These are phyloP conservation scores for Chlorella sp. DNA, from an alignment of 139 green algal species.

Conservation along the genomic window DNA sequence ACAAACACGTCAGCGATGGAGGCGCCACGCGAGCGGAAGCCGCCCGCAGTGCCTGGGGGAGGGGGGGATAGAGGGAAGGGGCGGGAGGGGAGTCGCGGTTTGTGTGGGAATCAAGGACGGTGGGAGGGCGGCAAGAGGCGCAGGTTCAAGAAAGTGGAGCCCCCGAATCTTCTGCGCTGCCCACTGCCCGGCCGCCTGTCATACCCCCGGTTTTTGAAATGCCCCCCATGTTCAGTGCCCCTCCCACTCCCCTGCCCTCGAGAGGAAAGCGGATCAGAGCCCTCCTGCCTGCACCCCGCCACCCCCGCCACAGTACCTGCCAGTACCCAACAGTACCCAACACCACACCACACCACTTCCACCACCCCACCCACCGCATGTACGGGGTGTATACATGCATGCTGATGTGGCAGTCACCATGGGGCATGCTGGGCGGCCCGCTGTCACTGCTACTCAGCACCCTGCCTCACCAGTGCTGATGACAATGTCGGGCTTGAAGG, in stretches of 20 bases:
- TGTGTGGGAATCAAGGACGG: background rate
- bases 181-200: background rate
- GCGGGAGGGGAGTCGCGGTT: background rate
- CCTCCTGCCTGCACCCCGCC: too few species aligned
- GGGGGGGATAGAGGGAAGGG: background rate
- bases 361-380: background rate
- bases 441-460: too few species aligned
- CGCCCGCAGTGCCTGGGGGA: conserved; percentile 90
- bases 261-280: background rate
- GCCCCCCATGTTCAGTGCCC: too few species aligned
- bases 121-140: background rate
- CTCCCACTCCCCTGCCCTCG: background rate
- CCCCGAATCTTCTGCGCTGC: background rate
- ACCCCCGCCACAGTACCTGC: too few species aligned
- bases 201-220: background rate
- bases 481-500: conserved; percentile 88
- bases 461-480: conserved; percentile 74
- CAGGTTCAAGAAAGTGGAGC: too few species aligned
- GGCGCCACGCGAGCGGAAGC: conserved; percentile 89
- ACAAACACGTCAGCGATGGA: conserved; percentile 95
- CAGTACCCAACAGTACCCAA: too few species aligned
- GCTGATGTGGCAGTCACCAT: too few species aligned
- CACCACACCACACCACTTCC: background rate
- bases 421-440: too few species aligned
- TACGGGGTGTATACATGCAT: too few species aligned